Conservation (phyloP, 306 rosid genomes). For the Pterocarpus santalinus region DNA sequence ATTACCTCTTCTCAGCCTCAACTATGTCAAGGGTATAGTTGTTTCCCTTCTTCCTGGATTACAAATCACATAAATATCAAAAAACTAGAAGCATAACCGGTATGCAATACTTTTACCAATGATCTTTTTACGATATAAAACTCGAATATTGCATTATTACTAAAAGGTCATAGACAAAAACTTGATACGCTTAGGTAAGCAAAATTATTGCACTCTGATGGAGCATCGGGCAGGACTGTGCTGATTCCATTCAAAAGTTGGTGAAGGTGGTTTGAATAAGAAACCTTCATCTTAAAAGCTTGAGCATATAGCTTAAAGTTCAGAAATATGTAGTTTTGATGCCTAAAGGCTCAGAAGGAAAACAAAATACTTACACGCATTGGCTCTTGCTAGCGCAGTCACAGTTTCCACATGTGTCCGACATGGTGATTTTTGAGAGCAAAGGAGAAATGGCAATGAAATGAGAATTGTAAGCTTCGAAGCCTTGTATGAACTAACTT, state of each 20-base stretch:
- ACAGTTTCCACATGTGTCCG: slow-evolving; percentile 60
- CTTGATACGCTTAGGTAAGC: not conserved
- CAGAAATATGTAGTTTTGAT: no score
- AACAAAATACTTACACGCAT: slow-evolving; percentile 58
- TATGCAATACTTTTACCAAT: not conserved
- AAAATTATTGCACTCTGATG: not conserved
- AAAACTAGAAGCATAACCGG: not conserved
- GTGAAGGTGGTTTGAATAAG: not conserved
- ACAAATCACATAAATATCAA: slow-evolving; percentile 6
- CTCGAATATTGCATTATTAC: no score
- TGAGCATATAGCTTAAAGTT: not conserved
- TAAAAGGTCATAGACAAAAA: not conserved
- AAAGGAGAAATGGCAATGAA: not conserved
- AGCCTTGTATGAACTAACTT: slow-evolving; percentile 23
- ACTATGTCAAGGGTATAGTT: slow-evolving; percentile 53
- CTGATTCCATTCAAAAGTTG: no score
- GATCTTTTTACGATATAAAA: not conserved
- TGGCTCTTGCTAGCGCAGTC: slow-evolving; percentile 60
- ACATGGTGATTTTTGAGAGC: slow-evolving; percentile 50
- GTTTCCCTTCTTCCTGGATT: slow-evolving; percentile 70
- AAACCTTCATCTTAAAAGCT: not conserved
- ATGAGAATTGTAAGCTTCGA: no score
- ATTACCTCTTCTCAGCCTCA: slow-evolving; percentile 62
- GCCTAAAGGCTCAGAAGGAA: no score
- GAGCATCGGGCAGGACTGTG: no score